Evolutionary conservation across 2,329 filamentous ascomycete species (phyloP).

Genomic region (Exophiala bonariae): DNA sequence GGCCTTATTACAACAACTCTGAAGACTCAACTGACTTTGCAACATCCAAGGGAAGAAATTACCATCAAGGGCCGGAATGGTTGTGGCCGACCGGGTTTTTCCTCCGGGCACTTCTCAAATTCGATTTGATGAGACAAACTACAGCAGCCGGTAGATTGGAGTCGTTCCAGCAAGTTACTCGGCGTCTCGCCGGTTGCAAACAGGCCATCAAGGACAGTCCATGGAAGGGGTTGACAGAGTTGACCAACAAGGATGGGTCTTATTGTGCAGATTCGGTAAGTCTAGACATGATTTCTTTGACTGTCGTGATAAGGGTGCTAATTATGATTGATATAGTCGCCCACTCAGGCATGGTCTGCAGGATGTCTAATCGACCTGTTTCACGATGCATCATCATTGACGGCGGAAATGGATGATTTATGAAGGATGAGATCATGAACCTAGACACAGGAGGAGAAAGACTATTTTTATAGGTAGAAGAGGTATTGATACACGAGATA

Average conservation of each 20-base stretch:
- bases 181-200: constrained; percentile 79
- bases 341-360: constrained; percentile 95
- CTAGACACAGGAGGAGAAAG: background rate
- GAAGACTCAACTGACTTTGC: constrained; percentile 90
- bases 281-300: constrained; percentile 31
- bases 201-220: constrained; percentile 74
- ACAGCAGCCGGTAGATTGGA: constrained; percentile 71
- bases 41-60: constrained; percentile 92
- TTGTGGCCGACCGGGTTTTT: constrained; percentile 97
- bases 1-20: constrained; percentile 90
- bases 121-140: constrained; percentile 74
- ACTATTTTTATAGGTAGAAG: no score
- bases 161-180: constrained; percentile 91
- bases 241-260: constrained; percentile 87
- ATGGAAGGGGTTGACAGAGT: constrained; percentile 89
- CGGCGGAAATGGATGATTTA: constrained; percentile 12
- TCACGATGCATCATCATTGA: constrained; percentile 67
- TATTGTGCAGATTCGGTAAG: constrained; percentile 84
- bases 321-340: constrained; percentile 58
- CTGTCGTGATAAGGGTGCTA: background rate
- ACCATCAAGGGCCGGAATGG: constrained; percentile 98
- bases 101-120: constrained; percentile 84
- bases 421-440: background rate
- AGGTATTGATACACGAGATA: no score
- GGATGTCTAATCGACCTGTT: constrained; percentile 94